These are phyloP conservation scores for Phytophthora vignae DNA, from an alignment of 352 stramenopile genomes.

Conservation along the genomic window DNA sequence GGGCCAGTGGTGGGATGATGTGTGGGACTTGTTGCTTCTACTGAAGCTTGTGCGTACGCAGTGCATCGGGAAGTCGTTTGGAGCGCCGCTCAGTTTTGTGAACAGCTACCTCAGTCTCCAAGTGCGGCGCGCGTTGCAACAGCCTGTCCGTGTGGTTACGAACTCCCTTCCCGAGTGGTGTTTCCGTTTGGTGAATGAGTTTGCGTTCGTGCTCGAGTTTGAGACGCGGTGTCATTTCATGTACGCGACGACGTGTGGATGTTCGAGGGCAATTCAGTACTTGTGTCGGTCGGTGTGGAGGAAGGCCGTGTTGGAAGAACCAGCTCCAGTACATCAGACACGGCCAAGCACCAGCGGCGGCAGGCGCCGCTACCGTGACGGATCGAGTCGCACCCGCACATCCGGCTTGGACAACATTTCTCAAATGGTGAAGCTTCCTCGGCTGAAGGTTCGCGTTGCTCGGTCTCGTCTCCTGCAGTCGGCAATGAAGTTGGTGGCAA, in stretches of 20 bases:
- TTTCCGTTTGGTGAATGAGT: constrained; percentile 60
- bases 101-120: constrained; percentile 72
- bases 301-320: constrained; percentile 61
- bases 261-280: constrained; percentile 75
- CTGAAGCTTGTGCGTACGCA: constrained; percentile 53
- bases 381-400: constrained; percentile 41
- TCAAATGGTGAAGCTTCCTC: constrained; percentile 78
- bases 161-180: constrained; percentile 68
- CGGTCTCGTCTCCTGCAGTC: constrained; percentile 68
- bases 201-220: constrained; percentile 71
- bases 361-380: constrained; percentile 49
- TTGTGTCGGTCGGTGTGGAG: constrained; percentile 76
- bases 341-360: constrained; percentile 16
- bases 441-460: constrained; percentile 78
- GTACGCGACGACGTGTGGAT: constrained; percentile 72
- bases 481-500: constrained; percentile 73
- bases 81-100: constrained; percentile 41
- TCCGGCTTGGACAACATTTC: constrained; percentile 57
- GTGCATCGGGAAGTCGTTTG: constrained; percentile 16
- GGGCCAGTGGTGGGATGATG: constrained; percentile 61
- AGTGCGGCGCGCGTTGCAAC: constrained; percentile 60
- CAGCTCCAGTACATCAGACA: constrained; percentile 10
- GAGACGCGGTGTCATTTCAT: constrained; percentile 74
- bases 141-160: constrained; percentile 72
- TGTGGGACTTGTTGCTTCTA: constrained; percentile 64